These are phyloP conservation scores for Dioszegia crocea DNA, from an alignment of 768 basidiomycete genomes.

Conservation along the genomic window DNA sequence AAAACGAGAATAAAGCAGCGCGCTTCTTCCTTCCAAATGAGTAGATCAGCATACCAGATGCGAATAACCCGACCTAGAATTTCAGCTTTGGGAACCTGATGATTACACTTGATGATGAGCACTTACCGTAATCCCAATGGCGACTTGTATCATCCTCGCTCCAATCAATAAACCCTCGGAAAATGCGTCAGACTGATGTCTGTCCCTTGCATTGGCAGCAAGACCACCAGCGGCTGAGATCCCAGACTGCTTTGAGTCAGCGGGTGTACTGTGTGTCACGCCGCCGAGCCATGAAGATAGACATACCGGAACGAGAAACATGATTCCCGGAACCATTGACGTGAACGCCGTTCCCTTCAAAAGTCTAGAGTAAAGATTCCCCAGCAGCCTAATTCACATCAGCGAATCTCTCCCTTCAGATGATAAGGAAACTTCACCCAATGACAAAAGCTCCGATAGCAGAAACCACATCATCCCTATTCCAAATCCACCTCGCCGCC, in stretches of 20 bases:
- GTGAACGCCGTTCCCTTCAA: slow-evolving; percentile 67
- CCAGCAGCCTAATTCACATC: slow-evolving; percentile 44
- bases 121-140: slow-evolving; percentile 73
- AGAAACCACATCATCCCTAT: slow-evolving; percentile 35
- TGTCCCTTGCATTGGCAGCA: slow-evolving; percentile 51
- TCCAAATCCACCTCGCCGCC: slow-evolving; percentile 75
- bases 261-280: too few relatives aligned
- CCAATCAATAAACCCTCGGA: slow-evolving; percentile 77
- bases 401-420: not conserved
- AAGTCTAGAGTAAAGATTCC: slow-evolving; percentile 36
- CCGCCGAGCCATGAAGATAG: too few relatives aligned
- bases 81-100: not conserved
- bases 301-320: slow-evolving; percentile 80
- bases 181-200: slow-evolving; percentile 40
- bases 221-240: slow-evolving; percentile 82
- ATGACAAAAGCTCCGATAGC: slow-evolving; percentile 39
- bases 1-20: slow-evolving; percentile 67
- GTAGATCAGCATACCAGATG: slow-evolving; percentile 80
- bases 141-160: slow-evolving; percentile 82
- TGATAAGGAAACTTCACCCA: slow-evolving; percentile 20
- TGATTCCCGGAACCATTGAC: slow-evolving; percentile 81
- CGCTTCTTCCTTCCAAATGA: slow-evolving; percentile 79
- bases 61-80: slow-evolving; percentile 64
- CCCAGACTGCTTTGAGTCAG: slow-evolving; percentile 54
- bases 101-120: not conserved